Percentiles rank a stretch among this genome's conserved stretches.
phyloP scores from a whole-genome alignment of 2,329 filamentous ascomycete species.

The Fusarium subtropicale region DNA sequence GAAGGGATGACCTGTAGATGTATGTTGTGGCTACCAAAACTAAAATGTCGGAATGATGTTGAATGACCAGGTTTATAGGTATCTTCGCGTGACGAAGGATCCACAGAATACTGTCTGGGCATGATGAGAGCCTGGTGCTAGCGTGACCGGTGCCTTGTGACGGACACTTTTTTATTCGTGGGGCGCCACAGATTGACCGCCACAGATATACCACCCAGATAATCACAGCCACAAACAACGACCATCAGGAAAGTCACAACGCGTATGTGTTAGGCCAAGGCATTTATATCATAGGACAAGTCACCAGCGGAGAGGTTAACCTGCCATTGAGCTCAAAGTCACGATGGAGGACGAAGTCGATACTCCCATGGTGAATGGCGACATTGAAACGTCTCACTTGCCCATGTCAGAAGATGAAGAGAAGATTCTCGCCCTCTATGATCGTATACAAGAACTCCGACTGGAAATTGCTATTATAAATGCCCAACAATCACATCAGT shows the following conservation, averaged over 20 bases:
- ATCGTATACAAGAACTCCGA: constrained; percentile 76
- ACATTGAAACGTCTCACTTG: constrained; percentile 56
- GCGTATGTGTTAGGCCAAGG: constrained; percentile 12
- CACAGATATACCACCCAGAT: background rate
- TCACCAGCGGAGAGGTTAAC: background rate
- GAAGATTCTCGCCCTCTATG: constrained; percentile 75
- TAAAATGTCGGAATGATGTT: constrained; percentile 21
- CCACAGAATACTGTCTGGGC: constrained; percentile 28
- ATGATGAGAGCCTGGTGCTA: constrained; percentile 45
- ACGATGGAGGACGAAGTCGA: constrained; percentile 49
- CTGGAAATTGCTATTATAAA: constrained; percentile 77
- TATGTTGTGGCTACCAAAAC: constrained; percentile 29
- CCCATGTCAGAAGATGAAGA: constrained; percentile 74
- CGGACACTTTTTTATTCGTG: constrained; percentile 39
- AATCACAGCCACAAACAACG: constrained; percentile 31
- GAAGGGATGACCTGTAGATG: constrained; percentile 23
- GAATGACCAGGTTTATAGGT: constrained; percentile 24
- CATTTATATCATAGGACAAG: background rate
- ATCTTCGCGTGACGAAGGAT: constrained; percentile 47
- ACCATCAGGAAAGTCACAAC: constrained; percentile 7
- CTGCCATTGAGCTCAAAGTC: background rate
- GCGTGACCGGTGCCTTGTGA: constrained; percentile 52
- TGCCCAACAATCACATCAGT: constrained; percentile 56
- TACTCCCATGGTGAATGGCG: constrained; percentile 43
- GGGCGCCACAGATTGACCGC: constrained; percentile 32